Base-by-base conservation (phyloP, 2,329 filamentous ascomycete genomes). In the Xylaria sp. region DNA sequence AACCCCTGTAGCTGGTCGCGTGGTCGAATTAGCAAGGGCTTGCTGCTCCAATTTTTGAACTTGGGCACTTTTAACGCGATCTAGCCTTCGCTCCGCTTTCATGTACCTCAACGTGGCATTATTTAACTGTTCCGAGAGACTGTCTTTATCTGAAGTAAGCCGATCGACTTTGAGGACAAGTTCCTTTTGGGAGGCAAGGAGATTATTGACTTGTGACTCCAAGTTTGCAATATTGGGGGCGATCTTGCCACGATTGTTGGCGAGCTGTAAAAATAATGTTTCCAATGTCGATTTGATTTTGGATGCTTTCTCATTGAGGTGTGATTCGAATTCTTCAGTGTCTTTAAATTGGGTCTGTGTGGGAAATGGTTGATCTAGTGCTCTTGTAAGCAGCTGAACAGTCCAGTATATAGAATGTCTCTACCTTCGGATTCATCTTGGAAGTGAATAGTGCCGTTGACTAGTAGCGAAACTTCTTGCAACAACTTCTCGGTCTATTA, bases 1-100 rank as follows among this genome's bases (percentile, higher is more conserved):
- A 5, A 58, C 42, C 45, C 82, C 80, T 5, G 84, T 81, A 25
- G 75, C 79, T 76, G 84, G 77, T 5, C 79, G 76, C 75, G 81
- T 83, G 6, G 85, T 81, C 15, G 87, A 88, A 64, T 90, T 90
- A 65, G 92, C 86, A 58, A 94, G 87, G 36, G 94, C 94, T 80
- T 97, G 93, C 74, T 93, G 92, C 78, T 98, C 96, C 66, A 99
- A 81, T 77, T 97, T 97, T 68, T 94, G 92, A 1, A 97, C 94
- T 64, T 97, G 94, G 17, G 89, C 83, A 76, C 96, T 99, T 79
- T 93, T 95, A 27, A 91, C 88, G 49, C 96, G 89, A 77, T 99
- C 96, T 59, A 98, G 84, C 77, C 94, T 96, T 82, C 97, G 96
- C 78, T 99, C 96, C 0, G 96, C 96, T 72, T 96, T 92, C 83